These are phyloP conservation scores for Echeveria elegans DNA, from an alignment of 164 flowering plant genomes.

Conservation along the genomic window DNA sequence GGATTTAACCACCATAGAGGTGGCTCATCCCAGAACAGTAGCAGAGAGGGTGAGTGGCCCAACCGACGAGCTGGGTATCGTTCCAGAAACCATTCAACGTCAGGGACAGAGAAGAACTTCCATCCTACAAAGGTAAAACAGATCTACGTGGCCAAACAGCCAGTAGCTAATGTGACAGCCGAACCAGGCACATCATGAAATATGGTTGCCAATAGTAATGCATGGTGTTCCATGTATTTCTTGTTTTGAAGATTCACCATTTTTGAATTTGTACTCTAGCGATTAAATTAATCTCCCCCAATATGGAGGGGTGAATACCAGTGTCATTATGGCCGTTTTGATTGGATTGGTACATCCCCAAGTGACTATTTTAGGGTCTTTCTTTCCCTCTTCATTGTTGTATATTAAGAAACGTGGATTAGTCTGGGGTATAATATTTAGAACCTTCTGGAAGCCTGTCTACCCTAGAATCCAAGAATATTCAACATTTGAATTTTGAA, in stretches of 20 bases:
- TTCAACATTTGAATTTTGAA: too few relatives aligned
- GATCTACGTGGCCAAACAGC: slow-evolving; percentile 83
- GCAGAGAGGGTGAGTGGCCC: slow-evolving; percentile 47
- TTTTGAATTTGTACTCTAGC: not conserved
- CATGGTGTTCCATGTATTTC: not conserved
- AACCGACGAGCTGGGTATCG: slow-evolving; percentile 61
- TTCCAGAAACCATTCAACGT: slow-evolving; percentile 44
- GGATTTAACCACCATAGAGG: slow-evolving; percentile 39
- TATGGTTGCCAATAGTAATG: not conserved
- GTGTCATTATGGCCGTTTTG: not conserved
- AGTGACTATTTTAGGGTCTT: not conserved
- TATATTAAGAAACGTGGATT: too few relatives aligned
- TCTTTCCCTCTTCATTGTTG: too few relatives aligned
- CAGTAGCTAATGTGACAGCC: slow-evolving; percentile 12
- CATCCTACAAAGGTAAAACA: slow-evolving; percentile 59
- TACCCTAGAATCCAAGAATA: too few relatives aligned
- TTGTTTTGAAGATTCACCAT: not conserved
- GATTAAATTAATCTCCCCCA: not conserved
- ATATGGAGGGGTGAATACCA: not conserved
- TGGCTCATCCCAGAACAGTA: slow-evolving; percentile 33
- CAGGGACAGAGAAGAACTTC: slow-evolving; percentile 42
- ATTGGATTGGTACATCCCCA: not conserved
- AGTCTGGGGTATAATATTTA: too few relatives aligned
- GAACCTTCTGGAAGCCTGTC: too few relatives aligned
- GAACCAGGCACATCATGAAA: not conserved